Evolutionary conservation across 495 filamentous ascomycete species (phyloP).

Genomic region (Penicillium chermesinum): DNA sequence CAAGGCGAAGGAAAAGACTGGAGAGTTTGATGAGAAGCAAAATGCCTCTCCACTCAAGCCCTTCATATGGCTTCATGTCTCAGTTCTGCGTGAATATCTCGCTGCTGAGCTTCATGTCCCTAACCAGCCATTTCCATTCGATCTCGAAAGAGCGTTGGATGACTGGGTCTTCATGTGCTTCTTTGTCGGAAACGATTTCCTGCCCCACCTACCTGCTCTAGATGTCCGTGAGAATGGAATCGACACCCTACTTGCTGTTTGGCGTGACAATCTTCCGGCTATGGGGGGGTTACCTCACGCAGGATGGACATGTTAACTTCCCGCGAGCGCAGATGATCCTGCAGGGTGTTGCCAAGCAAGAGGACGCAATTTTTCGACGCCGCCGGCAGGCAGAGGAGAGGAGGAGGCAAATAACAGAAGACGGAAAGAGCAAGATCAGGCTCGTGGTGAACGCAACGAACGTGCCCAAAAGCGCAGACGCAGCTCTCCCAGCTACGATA

Average conservation of each 20-base stretch:
- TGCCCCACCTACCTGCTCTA: slow-evolving; percentile 91
- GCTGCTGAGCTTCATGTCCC: slow-evolving; percentile 82
- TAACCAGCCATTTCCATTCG: slow-evolving; percentile 71
- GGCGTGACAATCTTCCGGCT: slow-evolving; percentile 82
- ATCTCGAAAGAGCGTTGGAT: slow-evolving; percentile 93
- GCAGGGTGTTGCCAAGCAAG: slow-evolving; percentile 84
- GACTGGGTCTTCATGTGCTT: slow-evolving; percentile 99
- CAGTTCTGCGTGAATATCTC: slow-evolving; percentile 87
- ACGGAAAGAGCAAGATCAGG: slow-evolving; percentile 63
- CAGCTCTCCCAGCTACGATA: slow-evolving; percentile 44
- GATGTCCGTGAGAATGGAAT: slow-evolving; percentile 98
- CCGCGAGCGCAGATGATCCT: slow-evolving; percentile 84
- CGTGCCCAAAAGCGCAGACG: slow-evolving; percentile 40
- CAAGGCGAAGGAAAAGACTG: slow-evolving; percentile 74
- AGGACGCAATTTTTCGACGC: slow-evolving; percentile 87
- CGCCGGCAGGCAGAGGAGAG: slow-evolving; percentile 78
- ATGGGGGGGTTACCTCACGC: slow-evolving; percentile 96
- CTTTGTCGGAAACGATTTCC: slow-evolving; percentile 98
- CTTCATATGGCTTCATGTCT: slow-evolving; percentile 97
- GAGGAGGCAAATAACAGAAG: slow-evolving; percentile 69
- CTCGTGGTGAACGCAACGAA: slow-evolving; percentile 46
- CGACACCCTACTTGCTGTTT: slow-evolving; percentile 90
- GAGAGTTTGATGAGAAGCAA: slow-evolving; percentile 81
- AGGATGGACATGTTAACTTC: slow-evolving; percentile 88
- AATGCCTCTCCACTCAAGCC: slow-evolving; percentile 67